These are phyloP conservation scores for Boletus nobilissimus DNA, from an alignment of 1,284 basidiomycete genomes.

Conservation along the genomic window DNA sequence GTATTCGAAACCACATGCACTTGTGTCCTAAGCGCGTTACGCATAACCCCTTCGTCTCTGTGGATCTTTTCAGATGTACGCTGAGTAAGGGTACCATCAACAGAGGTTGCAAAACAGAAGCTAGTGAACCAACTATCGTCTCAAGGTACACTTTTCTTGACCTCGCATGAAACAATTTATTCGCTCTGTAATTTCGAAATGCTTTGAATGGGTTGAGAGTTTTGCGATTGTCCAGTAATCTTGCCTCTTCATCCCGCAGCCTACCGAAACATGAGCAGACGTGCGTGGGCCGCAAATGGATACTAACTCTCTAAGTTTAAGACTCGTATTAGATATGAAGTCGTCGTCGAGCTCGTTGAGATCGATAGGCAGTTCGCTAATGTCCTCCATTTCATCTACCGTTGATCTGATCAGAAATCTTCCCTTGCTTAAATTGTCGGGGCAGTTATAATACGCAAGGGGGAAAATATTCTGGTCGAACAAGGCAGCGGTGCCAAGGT, in stretches of 20 bases:
- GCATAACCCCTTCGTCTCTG: too few relatives aligned
- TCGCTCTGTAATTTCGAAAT: not conserved
- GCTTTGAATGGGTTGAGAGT: constrained; percentile 1
- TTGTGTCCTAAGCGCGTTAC: too few relatives aligned
- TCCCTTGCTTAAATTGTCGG: too few relatives aligned
- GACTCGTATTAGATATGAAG: constrained; percentile 20
- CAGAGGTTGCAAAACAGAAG: not conserved
- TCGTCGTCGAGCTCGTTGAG: too few relatives aligned
- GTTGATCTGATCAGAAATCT: too few relatives aligned
- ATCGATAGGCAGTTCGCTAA: too few relatives aligned
- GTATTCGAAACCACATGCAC: too few relatives aligned
- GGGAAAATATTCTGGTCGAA: too few relatives aligned
- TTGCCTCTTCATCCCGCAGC: not conserved
- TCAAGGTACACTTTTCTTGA: not conserved
- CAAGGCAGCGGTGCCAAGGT: too few relatives aligned
- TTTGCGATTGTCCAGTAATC: not conserved
- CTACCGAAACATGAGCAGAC: constrained; percentile 9
- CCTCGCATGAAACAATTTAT: not conserved
- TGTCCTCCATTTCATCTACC: too few relatives aligned
- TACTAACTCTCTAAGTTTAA: constrained; percentile 12
- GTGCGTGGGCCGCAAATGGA: not conserved
- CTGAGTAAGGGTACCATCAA: constrained; percentile 4
- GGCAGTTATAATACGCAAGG: too few relatives aligned
- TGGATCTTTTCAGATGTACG: constrained; percentile 28
- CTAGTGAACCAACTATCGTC: not conserved